phyloP scores from a whole-genome alignment of 495 filamentous ascomycete species.

The Friedmanniomyces simplex region DNA sequence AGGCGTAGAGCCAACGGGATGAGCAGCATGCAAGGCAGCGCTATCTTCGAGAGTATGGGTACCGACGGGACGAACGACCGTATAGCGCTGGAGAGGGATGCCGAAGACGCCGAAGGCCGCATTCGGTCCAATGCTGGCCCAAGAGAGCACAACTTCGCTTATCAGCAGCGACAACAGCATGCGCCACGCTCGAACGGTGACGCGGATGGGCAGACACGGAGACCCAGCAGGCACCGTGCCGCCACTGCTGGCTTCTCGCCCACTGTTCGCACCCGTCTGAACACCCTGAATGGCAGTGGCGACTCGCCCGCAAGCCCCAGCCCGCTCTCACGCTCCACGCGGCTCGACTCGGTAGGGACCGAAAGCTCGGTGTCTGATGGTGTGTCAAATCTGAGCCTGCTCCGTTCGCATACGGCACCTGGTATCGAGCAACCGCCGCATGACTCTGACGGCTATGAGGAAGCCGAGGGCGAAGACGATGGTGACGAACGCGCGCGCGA shows the following conservation, averaged over 20 bases:
- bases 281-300: neutral
- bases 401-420: conserved; percentile 2
- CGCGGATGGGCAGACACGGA: neutral
- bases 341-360: conserved; percentile 2
- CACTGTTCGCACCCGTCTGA: conserved; percentile 1
- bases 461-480: conserved; percentile 49
- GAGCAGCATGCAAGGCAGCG: conserved; percentile 58
- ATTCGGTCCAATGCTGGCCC: conserved; percentile 45
- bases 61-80: conserved; percentile 27
- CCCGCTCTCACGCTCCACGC: conserved; percentile 13
- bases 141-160: conserved; percentile 68
- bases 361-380: neutral
- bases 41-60: conserved; percentile 32
- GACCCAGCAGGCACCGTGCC: neutral
- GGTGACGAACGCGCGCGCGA: conserved; percentile 79
- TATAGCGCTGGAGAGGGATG: conserved; percentile 8
- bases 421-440: conserved; percentile 9
- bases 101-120: conserved; percentile 3
- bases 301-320: conserved; percentile 16
- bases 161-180: neutral
- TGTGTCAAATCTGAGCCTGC: neutral
- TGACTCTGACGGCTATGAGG: conserved; percentile 18
- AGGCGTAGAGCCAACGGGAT: conserved; percentile 48
- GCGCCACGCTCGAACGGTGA: neutral
- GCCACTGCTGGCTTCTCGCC: neutral